These are phyloP conservation scores for Phaeophleospora eucalypticola DNA, from an alignment of 2,329 filamentous ascomycete genomes.

Conservation along the genomic window DNA sequence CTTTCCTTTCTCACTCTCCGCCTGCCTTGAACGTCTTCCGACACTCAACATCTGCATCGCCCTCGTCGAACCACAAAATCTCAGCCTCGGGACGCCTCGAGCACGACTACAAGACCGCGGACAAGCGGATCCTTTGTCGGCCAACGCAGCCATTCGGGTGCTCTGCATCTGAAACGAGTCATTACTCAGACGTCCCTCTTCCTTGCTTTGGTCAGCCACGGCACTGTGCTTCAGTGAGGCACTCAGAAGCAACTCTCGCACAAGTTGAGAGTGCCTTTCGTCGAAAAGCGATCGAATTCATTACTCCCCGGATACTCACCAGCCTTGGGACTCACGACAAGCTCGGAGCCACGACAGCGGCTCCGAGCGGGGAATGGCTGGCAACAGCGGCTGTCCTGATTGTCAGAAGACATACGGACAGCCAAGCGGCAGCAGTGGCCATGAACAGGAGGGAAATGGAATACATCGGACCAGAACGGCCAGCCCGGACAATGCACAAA, in stretches of 20 bases:
- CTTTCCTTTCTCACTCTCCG: not conserved
- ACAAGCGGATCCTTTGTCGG: conserved; percentile 11
- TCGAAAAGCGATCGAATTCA: not conserved
- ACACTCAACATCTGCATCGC: not conserved
- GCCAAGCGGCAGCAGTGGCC: conserved; percentile 4
- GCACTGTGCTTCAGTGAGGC: too few relatives aligned
- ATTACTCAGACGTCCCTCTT: conserved; percentile 1
- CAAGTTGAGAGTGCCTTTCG: not conserved
- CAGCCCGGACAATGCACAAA: conserved; percentile 17
- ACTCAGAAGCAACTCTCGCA: too few relatives aligned
- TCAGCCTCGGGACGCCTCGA: too few relatives aligned
- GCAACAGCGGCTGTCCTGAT: conserved; percentile 19
- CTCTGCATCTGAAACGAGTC: conserved; percentile 15
- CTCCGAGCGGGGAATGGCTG: conserved; percentile 25
- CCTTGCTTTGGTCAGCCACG: not conserved
- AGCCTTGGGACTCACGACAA: conserved; percentile 1
- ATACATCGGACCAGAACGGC: conserved; percentile 12
- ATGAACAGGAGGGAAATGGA: conserved; percentile 9
- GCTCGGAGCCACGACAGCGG: conserved; percentile 22
- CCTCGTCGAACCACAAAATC: too few relatives aligned
- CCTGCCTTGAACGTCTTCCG: not conserved
- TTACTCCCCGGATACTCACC: not conserved
- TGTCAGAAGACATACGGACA: conserved; percentile 17
- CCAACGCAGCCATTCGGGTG: conserved; percentile 14
- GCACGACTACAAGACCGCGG: too few relatives aligned